phyloP scores from a whole-genome alignment of 179 eudicot genomes.

The Beta corolliflora region DNA sequence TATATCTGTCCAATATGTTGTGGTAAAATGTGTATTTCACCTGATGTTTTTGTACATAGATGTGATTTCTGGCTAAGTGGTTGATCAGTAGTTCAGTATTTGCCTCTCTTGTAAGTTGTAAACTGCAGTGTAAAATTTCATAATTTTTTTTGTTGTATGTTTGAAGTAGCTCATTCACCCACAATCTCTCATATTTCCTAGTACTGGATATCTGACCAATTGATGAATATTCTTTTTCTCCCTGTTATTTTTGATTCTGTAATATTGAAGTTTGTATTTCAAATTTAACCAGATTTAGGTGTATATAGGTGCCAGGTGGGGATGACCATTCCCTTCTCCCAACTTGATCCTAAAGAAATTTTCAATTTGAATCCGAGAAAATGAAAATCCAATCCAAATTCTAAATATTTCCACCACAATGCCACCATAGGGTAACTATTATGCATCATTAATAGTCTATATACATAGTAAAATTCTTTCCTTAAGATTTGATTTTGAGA shows the following conservation, averaged over 20 bases:
- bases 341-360: no score
- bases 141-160: neutral
- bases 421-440: no score
- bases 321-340: no score
- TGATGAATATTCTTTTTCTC: neutral
- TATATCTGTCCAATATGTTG: constrained; percentile 2
- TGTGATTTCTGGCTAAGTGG: neutral
- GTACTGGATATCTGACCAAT: neutral
- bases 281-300: neutral
- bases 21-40: constrained; percentile 1
- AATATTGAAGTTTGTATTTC: neutral
- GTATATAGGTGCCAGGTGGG: no score
- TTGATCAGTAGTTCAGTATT: constrained; percentile 4
- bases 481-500: no score
- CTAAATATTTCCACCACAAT: no score
- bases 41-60: constrained; percentile 22
- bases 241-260: neutral
- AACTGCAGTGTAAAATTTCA: neutral
- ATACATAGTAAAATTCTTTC: no score
- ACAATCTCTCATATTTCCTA: neutral
- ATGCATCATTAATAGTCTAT: no score
- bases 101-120: constrained; percentile 20
- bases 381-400: no score
- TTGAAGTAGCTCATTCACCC: neutral
- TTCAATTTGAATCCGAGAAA: no score